Evolutionary conservation across 2,329 filamentous ascomycete species (phyloP), one percentile per base, ranked within the genome.

Genomic region (Sclerotinia subarctica): DNA sequence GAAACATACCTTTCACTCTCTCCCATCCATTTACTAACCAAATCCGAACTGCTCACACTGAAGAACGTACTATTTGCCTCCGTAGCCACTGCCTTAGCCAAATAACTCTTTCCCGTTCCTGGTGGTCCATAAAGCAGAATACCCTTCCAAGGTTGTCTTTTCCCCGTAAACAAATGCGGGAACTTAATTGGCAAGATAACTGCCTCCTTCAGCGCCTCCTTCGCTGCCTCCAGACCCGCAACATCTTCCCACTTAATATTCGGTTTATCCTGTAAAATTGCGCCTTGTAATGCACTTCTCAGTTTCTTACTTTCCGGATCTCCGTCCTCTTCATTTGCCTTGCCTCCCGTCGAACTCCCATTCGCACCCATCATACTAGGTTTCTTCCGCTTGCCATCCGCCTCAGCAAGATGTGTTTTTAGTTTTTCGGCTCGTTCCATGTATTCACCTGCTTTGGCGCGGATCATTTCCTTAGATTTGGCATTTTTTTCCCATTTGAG

Each of bases 11-110:
- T 88, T 87, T 99, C 95, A 84, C 92, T 96, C 81, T 99, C 95
- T 82, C 95, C 95, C 95, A 99, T 99, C 95, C 95, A 99, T 79
- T 99, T 99, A 79, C 93, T 97, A 70, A 99, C 95, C 79, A 99
- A 80, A 78, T 99, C 95, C 77, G 93, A 96, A 84, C 92, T 96
- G 81, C 92, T 96, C 73, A 99, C 94, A 77, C 93, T 97, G 85
- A 99, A 99, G 79, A 99, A 99, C 4, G 95, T 98, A 80, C 94
- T 97, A 80, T 99, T 98, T 69, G 95, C 95, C 81, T 99, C 95
- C 24, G 95, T 99, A 65, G 95, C 95, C 63, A 99, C 94, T 2
- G 95, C 95, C 80, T 98, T 99, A 71, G 95, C 95, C 66, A 99
- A 83, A 79, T 97, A 97, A 83, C 91, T 95, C 84, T 99, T 99